phyloP scores from a whole-genome alignment of 192 early-diverging fungal genomes.

The Gamsiella multidivaricata region DNA sequence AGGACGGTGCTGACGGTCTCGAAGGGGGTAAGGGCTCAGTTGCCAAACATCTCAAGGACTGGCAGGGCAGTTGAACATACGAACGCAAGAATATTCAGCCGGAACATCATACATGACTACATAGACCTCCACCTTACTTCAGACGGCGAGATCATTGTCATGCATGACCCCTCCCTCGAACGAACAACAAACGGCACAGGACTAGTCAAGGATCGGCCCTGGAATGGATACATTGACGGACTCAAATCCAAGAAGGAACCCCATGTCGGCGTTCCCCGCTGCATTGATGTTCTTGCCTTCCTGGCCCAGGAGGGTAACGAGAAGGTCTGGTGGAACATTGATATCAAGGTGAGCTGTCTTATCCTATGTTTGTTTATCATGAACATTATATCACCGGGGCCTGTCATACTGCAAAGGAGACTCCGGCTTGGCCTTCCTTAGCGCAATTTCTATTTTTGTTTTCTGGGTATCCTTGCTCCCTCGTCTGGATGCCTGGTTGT shows the following conservation, averaged over 20 bases:
- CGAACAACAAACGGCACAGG: conserved; percentile 64
- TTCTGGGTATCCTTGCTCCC: too few species aligned
- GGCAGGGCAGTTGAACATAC: too few species aligned
- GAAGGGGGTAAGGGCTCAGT: conserved; percentile 56
- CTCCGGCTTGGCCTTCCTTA: too few species aligned
- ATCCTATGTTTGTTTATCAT: too few species aligned
- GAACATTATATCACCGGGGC: neutral
- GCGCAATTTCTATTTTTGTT: too few species aligned
- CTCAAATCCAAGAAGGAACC: conserved; percentile 58
- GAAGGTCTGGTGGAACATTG: conserved; percentile 63
- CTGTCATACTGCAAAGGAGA: too few species aligned
- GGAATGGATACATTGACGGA: conserved; percentile 63
- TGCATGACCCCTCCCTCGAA: conserved; percentile 64
- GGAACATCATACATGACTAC: neutral
- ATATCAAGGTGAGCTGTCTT: conserved; percentile 60
- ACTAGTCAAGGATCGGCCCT: conserved; percentile 44
- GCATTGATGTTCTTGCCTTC: conserved; percentile 60
- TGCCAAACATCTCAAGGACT: neutral
- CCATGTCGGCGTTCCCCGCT: conserved; percentile 58
- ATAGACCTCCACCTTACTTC: conserved; percentile 63
- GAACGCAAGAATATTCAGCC: conserved; percentile 19
- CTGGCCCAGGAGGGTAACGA: conserved; percentile 57
- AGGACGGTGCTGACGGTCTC: conserved; percentile 61
- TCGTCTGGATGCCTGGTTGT: too few species aligned
- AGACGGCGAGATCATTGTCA: conserved; percentile 65